Percentiles rank a stretch among this genome's conserved stretches.
Evolutionary conservation across 805 yeast species (phyloP).

Genomic region (Wickerhamiella alocasiicola): DNA sequence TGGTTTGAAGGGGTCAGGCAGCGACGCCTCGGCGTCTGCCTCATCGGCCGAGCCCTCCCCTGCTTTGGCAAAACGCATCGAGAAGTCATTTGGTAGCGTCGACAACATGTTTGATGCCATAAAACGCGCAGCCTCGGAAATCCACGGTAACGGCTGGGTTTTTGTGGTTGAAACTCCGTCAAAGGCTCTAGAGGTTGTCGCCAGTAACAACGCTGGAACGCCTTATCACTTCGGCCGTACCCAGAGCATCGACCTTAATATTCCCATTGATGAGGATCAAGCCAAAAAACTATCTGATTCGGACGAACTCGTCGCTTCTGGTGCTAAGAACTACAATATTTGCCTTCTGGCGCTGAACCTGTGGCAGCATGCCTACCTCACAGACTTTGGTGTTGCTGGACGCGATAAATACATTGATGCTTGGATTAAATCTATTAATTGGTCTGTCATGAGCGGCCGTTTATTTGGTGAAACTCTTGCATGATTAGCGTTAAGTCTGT

Average conservation of each 20-base stretch:
- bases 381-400: constrained; percentile 72
- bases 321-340: constrained; percentile 29
- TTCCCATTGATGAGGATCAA: constrained; percentile 47
- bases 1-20: not conserved
- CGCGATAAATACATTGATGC: constrained; percentile 58
- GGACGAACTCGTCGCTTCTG: constrained; percentile 28
- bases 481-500: constrained; percentile 5
- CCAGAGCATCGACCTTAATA: constrained; percentile 65
- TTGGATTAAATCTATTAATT: constrained; percentile 68
- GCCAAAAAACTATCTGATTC: constrained; percentile 35
- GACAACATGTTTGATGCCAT: constrained; percentile 63
- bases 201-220: constrained; percentile 83
- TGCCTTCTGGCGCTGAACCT: constrained; percentile 68
- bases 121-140: constrained; percentile 51
- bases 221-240: constrained; percentile 51
- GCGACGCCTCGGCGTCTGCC: constrained; percentile 35
- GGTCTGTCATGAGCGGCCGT: constrained; percentile 38
- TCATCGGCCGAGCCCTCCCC: constrained; percentile 23
- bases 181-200: constrained; percentile 47
- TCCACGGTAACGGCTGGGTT: constrained; percentile 81
- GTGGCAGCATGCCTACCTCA: constrained; percentile 82
- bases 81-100: constrained; percentile 58
- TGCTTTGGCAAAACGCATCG: constrained; percentile 32
- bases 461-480: constrained; percentile 17
- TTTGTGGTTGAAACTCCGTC: constrained; percentile 63